Percentiles rank a stretch among this genome's conserved stretches.
phyloP scores from a whole-genome alignment of 2,329 filamentous ascomycete species.

The Drechslerella dactyloides region DNA sequence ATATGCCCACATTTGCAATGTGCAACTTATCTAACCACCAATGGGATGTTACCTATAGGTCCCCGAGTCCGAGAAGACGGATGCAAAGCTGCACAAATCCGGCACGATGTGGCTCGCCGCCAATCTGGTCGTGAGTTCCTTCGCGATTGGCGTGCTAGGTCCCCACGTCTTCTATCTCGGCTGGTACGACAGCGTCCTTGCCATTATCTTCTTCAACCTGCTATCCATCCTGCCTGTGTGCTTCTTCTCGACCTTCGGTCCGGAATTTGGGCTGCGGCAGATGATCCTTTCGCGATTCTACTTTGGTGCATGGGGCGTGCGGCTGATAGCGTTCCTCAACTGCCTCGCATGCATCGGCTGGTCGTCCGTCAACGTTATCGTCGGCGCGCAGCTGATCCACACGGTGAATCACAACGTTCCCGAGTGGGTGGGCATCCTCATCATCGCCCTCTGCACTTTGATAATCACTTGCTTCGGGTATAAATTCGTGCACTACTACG shows the following conservation, averaged over 20 bases:
- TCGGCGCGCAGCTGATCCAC: conserved; percentile 77
- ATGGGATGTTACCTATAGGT: conserved; percentile 26
- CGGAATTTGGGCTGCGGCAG: conserved; percentile 75
- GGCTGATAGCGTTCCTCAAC: conserved; percentile 75
- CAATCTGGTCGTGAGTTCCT: conserved; percentile 78
- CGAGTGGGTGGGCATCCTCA: conserved; percentile 75
- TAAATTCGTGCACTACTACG: conserved; percentile 77
- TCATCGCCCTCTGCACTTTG: conserved; percentile 73
- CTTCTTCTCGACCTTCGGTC: conserved; percentile 79
- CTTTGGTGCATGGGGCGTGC: conserved; percentile 75
- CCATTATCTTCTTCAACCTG: conserved; percentile 76
- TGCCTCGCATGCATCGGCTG: conserved; percentile 75
- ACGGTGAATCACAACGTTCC: conserved; percentile 74
- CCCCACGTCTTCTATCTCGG: conserved; percentile 73
- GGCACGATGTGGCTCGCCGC: conserved; percentile 79
- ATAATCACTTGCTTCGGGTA: conserved; percentile 76
- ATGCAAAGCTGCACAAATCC: conserved; percentile 70
- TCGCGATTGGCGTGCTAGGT: conserved; percentile 75
- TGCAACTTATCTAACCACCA: neutral
- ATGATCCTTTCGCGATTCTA: conserved; percentile 81
- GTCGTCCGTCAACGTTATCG: conserved; percentile 78
- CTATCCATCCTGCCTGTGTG: conserved; percentile 74
- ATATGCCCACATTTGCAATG: neutral
- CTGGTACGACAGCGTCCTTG: conserved; percentile 74
- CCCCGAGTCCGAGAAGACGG: conserved; percentile 71